phyloP scores from a whole-genome alignment of 2,329 filamentous ascomycete species.

The Fusarium chaquense region DNA sequence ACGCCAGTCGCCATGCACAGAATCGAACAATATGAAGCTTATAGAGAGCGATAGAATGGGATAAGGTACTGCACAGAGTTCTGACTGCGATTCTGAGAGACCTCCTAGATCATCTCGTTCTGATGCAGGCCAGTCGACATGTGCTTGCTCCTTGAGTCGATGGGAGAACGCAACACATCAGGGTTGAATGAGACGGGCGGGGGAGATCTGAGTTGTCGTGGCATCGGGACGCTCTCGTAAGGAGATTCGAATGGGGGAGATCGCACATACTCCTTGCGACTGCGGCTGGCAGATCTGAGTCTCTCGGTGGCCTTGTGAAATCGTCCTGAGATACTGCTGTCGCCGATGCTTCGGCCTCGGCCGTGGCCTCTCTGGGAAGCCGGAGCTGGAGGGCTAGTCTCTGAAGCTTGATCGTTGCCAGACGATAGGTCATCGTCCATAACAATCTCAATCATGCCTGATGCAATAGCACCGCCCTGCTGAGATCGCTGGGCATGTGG shows the following conservation, averaged over 20 bases:
- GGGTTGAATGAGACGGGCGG: slow-evolving; percentile 57
- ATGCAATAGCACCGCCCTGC: slow-evolving; percentile 61
- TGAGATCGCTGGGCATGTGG: slow-evolving; percentile 58
- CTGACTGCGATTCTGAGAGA: slow-evolving; percentile 16
- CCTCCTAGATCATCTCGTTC: slow-evolving; percentile 66
- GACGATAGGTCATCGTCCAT: slow-evolving; percentile 69
- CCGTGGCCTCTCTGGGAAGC: slow-evolving; percentile 63
- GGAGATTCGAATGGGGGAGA: slow-evolving; percentile 51
- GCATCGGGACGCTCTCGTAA: slow-evolving; percentile 57
- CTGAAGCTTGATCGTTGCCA: slow-evolving; percentile 36
- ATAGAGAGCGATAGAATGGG: slow-evolving; percentile 39
- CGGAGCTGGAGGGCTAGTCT: slow-evolving; percentile 47
- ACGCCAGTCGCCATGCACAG: slow-evolving; percentile 59
- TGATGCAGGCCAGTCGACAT: slow-evolving; percentile 64
- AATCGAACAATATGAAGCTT: slow-evolving; percentile 40
- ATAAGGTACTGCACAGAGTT: slow-evolving; percentile 22
- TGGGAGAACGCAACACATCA: slow-evolving; percentile 51
- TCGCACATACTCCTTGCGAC: slow-evolving; percentile 58
- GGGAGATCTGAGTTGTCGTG: slow-evolving; percentile 50
- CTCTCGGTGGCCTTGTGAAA: slow-evolving; percentile 70
- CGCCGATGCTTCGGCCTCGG: slow-evolving; percentile 68
- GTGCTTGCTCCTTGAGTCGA: slow-evolving; percentile 53
- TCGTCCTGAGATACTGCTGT: slow-evolving; percentile 65
- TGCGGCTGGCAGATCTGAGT: slow-evolving; percentile 70
- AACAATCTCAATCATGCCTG: slow-evolving; percentile 74